Base-by-base conservation (phyloP, 164 flowering plant genomes). In the Annona cherimola region DNA sequence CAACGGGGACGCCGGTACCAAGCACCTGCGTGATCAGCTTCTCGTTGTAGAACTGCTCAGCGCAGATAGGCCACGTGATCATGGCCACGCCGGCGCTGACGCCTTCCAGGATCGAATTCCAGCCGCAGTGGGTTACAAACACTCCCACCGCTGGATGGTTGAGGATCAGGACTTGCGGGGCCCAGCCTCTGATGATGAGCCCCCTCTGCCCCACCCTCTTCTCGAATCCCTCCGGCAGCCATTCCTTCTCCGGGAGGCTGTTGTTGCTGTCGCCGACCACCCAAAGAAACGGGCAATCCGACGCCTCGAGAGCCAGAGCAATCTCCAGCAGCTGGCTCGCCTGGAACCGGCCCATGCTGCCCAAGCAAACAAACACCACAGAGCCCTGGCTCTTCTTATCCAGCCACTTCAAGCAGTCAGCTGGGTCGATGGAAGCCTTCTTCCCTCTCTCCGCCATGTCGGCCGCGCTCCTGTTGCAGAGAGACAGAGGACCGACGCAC, bases 21-120 rank as follows among this genome's bases (percentile, higher is more conserved):
- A 86, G 42, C 7, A 86, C 73, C 14, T 85, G 76, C 0, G 81
- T 85, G 5, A 86, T 64, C 3, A 88, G 71, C 72, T 84, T 86
- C 82, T 88, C 91, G 46, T 87, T 90, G 1, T 73, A 66, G 74
- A 84, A 87, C 72, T 90, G 91, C 35, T 88, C 91, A 0, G 83
- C 78, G 44, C 85, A 87, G 45, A 82, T 73, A 0, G 92, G 92
- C 91, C 91, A 90, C 0, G 92, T 86, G 6, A 86, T 61, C 88
- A 88, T 77, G 4, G 92, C 91, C 64, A 88, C 77, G 0, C 90
- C 88, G 0, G 84, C 69, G 18, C 79, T 69, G 0, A 83, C 66
- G 4, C 82, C 87, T 76, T 90, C 95, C 20, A 84, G 43, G 0
- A 88, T 78, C 0, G 92, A 90, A 76, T 88, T 90, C 94, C 94